phyloP scores from a whole-genome alignment of 1,284 basidiomycete genomes.

The Papiliotrema nemorosa region DNA sequence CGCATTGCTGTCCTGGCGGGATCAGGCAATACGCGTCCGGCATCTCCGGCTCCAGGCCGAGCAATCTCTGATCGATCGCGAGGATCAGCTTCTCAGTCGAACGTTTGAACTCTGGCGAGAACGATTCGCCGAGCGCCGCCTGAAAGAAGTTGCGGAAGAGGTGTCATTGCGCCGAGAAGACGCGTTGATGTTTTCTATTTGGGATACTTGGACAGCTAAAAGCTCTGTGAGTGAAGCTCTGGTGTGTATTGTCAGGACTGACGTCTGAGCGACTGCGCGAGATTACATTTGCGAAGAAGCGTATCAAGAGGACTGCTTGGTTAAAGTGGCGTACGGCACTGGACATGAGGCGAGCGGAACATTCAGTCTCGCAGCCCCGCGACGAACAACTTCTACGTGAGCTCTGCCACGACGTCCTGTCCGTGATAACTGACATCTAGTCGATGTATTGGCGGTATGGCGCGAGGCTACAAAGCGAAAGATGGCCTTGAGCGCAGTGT shows the following conservation, averaged over 20 bases:
- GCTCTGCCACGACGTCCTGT: too few relatives aligned
- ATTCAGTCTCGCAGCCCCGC: constrained; percentile 10
- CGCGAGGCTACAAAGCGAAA: constrained; percentile 21
- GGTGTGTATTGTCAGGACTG: neutral
- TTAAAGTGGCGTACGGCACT: constrained; percentile 14
- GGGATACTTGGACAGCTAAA: constrained; percentile 38
- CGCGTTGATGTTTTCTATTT: constrained; percentile 36
- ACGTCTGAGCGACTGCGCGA: constrained; percentile 16
- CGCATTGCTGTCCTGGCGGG: constrained; percentile 25
- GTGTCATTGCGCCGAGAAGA: constrained; percentile 38
- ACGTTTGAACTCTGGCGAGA: constrained; percentile 34
- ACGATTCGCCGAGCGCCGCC: constrained; percentile 23
- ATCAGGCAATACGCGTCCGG: constrained; percentile 1
- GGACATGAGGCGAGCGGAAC: constrained; percentile 9
- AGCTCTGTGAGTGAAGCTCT: constrained; percentile 21
- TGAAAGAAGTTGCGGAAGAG: constrained; percentile 25
- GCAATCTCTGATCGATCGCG: constrained; percentile 13
- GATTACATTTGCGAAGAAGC: constrained; percentile 6
- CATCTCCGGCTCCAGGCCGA: constrained; percentile 18
- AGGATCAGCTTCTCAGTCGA: constrained; percentile 15
- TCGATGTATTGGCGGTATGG: constrained; percentile 35
- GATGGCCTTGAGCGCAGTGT: constrained; percentile 20
- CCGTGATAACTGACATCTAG: too few relatives aligned
- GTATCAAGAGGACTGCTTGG: constrained; percentile 15
- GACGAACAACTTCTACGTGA: constrained; percentile 26